Base-by-base conservation (phyloP, 176 grass and related monocot species). In the Zizania latifolia region DNA sequence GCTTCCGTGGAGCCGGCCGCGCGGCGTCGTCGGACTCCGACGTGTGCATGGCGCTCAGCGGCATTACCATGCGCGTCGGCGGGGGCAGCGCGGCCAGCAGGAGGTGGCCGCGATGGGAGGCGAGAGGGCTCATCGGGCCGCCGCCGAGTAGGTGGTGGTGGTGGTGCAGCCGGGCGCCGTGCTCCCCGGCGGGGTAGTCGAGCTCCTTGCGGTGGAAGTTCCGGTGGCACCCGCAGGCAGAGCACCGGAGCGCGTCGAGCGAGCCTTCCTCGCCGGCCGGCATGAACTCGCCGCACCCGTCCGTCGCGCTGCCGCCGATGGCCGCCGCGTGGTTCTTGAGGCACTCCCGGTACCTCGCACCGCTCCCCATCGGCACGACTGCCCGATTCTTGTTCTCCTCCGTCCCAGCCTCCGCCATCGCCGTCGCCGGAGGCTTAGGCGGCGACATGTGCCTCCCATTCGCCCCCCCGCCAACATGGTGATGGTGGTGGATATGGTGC, bases 211-310 rank as follows among this genome's bases (percentile, higher is more conserved):
- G 71, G 76, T 97, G 93, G 85, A 97, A 97, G 82, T 93, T 93
- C 38, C 93, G 79, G 79, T 97, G 93, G 67, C 93, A 97, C 7
- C 80, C 79, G 82, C 93, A 97, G 28, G 93, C 93, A 10, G 90
- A 92, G 82, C 93, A 97, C 41, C 89, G 86, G 41, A 97, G 71
- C 10, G 63, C 90, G 78, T 88, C 89, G 48, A 96, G 89, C 19
- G 84, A 87, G 24, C 90, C 85, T 0, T 90, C 85, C 48, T 82
- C 87, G 2, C 90, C 90, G 2, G 87, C 86, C 1, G 93, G 85
- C 90, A 97, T 90, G 90, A 97, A 97, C 79, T 97, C 90, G 9
- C 87, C 93, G 61, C 93, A 97, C 38, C 93, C 93, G 59, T 93
- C 93, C 8, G 87, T 93, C 8, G 93, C 93, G 50, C 76, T 93